These are phyloP conservation scores for Thelonectria rubi DNA, from an alignment of 2,329 filamentous ascomycete species.

Conservation along the genomic window DNA sequence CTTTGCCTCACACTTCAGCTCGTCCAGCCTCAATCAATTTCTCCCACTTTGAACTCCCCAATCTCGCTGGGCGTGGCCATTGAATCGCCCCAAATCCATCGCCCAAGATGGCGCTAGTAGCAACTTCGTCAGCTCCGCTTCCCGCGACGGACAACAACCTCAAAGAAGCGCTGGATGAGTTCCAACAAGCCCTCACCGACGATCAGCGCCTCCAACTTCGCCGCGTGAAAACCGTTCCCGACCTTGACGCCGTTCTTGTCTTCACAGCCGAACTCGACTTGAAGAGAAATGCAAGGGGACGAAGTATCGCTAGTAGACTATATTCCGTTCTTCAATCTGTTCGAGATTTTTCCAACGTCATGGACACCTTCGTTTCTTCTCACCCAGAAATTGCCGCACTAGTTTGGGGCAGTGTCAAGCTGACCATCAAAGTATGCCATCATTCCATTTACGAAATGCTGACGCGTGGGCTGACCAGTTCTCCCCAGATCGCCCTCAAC, in stretches of 20 bases:
- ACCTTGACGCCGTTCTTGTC: constrained; percentile 43
- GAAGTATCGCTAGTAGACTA: constrained; percentile 43
- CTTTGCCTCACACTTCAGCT: too few relatives aligned
- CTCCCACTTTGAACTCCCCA: not conserved
- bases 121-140: not conserved
- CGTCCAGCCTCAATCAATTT: too few relatives aligned
- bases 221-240: constrained; percentile 22
- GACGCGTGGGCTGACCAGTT: not conserved
- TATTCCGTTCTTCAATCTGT: constrained; percentile 47
- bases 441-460: too few relatives aligned
- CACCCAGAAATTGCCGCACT: constrained; percentile 50
- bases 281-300: constrained; percentile 27
- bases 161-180: constrained; percentile 1
- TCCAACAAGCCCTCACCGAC: not conserved
- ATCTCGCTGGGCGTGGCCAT: not conserved
- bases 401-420: constrained; percentile 8
- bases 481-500: constrained; percentile 44
- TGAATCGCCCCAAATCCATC: not conserved
- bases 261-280: constrained; percentile 48
- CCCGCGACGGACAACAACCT: not conserved
- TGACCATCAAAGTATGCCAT: not conserved
- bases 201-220: constrained; percentile 22
- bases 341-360: constrained; percentile 48
- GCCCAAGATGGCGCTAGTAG: not conserved
- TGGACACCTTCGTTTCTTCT: constrained; percentile 50